phyloP scores from a whole-genome alignment of 148 eudicot species.

The Rhododendron henanense region DNA sequence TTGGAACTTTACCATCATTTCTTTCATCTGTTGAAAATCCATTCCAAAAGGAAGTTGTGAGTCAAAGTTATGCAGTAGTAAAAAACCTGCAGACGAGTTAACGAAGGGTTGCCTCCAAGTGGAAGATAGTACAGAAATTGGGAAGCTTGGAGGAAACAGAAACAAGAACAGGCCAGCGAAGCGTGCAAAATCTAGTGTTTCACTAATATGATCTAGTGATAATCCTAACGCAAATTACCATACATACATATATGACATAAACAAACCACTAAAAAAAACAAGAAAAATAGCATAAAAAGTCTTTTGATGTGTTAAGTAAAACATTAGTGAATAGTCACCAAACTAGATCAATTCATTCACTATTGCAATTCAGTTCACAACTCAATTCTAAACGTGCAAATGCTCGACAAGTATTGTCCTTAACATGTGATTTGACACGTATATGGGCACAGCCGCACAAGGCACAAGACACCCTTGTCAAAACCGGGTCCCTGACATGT shows the following conservation, averaged over 20 bases:
- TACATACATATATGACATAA: neutral
- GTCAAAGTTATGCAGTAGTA: neutral
- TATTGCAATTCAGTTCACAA: neutral
- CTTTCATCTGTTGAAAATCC: constrained; percentile 59
- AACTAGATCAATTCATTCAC: neutral
- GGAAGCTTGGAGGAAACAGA: neutral
- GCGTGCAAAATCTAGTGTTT: neutral
- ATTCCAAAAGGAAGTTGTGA: neutral
- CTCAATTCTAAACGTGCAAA: neutral
- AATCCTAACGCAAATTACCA: neutral
- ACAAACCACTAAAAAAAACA: neutral
- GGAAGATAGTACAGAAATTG: neutral
- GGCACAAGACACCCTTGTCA: neutral
- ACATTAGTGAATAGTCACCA: neutral
- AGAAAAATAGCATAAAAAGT: neutral
- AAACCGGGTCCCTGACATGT: neutral
- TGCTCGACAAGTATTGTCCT: neutral
- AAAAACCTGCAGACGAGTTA: neutral
- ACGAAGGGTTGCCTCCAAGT: neutral
- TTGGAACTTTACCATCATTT: constrained; percentile 54
- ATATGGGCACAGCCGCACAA: neutral
- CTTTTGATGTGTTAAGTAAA: neutral
- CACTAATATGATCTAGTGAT: neutral
- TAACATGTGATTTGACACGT: neutral
- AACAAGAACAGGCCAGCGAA: neutral